A percentile compares a stretch with the other conserved stretches of the same genome.
Evolutionary conservation across 2,329 filamentous ascomycete genomes (phyloP).

Genomic region (Claviceps sp.): DNA sequence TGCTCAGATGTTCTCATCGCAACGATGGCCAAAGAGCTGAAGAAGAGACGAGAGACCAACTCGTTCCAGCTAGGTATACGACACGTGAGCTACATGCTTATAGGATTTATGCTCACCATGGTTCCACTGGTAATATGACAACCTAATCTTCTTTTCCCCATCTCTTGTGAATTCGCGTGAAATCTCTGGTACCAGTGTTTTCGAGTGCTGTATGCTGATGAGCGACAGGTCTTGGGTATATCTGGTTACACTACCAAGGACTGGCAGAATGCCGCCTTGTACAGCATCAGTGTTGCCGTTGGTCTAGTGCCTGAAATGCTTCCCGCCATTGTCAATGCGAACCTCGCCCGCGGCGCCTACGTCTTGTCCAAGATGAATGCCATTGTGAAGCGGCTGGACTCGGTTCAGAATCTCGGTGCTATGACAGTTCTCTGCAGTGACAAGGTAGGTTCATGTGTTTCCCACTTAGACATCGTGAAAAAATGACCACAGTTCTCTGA

Average conservation of each 20-base stretch:
- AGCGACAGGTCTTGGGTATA: conserved; percentile 12
- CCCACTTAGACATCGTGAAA: not conserved
- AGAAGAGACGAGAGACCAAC: conserved; percentile 12
- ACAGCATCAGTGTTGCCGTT: conserved; percentile 17
- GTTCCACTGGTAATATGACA: conserved; percentile 14
- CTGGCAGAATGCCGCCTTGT: conserved; percentile 16
- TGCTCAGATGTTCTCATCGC: conserved; percentile 13
- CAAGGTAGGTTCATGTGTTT: conserved; percentile 10
- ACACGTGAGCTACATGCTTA: conserved; percentile 17
- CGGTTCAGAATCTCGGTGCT: conserved; percentile 17
- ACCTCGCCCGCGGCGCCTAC: conserved; percentile 16
- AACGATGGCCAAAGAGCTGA: conserved; percentile 14
- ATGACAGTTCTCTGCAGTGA: conserved; percentile 19
- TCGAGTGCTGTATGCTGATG: not conserved
- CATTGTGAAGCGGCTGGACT: conserved; percentile 21
- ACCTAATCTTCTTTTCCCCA: too few species aligned
- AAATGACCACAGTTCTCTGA: not conserved
- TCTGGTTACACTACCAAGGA: conserved; percentile 13
- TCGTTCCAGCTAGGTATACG: conserved; percentile 17
- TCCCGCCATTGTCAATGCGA: conserved; percentile 17
- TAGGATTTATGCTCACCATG: conserved; percentile 18
- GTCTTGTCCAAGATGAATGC: conserved; percentile 20
- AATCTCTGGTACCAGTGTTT: not conserved
- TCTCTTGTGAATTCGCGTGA: not conserved
- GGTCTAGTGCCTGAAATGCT: conserved; percentile 18